A percentile compares a stretch with the other conserved stretches of the same genome.
phyloP scores from a whole-genome alignment of 768 basidiomycete genomes.

The Calvatia gigantea region DNA sequence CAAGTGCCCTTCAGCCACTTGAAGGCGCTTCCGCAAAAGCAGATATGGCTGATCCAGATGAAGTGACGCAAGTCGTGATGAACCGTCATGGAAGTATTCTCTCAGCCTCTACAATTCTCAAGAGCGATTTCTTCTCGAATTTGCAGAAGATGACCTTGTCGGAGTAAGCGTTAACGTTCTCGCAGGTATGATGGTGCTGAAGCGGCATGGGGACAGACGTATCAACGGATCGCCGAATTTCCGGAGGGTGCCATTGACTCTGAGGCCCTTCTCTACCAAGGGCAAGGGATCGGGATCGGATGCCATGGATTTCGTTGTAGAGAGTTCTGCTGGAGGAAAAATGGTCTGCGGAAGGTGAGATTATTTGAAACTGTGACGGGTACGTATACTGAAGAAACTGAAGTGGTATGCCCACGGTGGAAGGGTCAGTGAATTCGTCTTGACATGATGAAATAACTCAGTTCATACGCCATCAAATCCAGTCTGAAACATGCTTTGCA shows the following conservation, averaged over 20 bases:
- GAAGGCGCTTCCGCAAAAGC: slow-evolving; percentile 64
- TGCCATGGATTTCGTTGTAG: slow-evolving; percentile 34
- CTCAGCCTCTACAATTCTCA: slow-evolving; percentile 90
- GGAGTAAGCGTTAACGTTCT: slow-evolving; percentile 49
- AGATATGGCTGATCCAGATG: slow-evolving; percentile 82
- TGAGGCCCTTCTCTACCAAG: slow-evolving; percentile 31
- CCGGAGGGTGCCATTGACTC: slow-evolving; percentile 69
- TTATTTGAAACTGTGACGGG: no score
- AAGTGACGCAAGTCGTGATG: slow-evolving; percentile 82
- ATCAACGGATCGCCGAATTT: slow-evolving; percentile 96
- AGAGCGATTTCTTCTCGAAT: slow-evolving; percentile 92
- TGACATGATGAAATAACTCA: neutral
- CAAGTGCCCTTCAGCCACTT: slow-evolving; percentile 79
- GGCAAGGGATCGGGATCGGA: slow-evolving; percentile 25
- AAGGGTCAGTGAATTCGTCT: slow-evolving; percentile 51
- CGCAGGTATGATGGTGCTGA: neutral
- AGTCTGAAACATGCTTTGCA: slow-evolving; percentile 77
- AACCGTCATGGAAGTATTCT: slow-evolving; percentile 84
- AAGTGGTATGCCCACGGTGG: slow-evolving; percentile 93
- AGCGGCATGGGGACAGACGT: slow-evolving; percentile 36
- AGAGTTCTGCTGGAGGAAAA: slow-evolving; percentile 39
- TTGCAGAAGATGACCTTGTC: slow-evolving; percentile 96
- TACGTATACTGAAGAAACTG: slow-evolving; percentile 3
- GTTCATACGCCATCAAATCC: slow-evolving; percentile 3
- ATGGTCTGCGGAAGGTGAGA: slow-evolving; percentile 75